Conservation (phyloP, 352 stramenopile species). For the Vaucheria bursata region DNA sequence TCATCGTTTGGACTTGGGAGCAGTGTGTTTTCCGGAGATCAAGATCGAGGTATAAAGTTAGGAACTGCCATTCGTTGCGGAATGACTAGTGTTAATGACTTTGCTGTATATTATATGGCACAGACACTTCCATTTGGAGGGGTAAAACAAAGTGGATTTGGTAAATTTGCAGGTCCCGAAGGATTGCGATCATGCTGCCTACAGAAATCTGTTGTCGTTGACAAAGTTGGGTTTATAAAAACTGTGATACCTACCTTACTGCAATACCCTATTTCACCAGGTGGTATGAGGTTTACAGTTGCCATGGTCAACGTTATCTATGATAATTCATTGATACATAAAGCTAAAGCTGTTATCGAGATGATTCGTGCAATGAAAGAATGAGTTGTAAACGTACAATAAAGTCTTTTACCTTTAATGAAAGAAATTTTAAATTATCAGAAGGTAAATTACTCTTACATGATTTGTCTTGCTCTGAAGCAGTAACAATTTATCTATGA, state of each 20-base stretch:
- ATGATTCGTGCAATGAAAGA: constrained; percentile 3
- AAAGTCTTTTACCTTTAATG: too few relatives aligned
- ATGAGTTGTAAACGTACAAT: too few relatives aligned
- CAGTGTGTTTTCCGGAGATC: constrained; percentile 61
- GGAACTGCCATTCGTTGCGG: constrained; percentile 60
- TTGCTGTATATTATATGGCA: constrained; percentile 74
- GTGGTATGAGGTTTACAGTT: constrained; percentile 32
- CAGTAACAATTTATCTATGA: too few relatives aligned
- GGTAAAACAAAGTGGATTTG: constrained; percentile 73
- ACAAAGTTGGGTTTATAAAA: constrained; percentile 60
- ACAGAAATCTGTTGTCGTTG: constrained; percentile 64
- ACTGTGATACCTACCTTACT: constrained; percentile 65
- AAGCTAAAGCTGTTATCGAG: constrained; percentile 7
- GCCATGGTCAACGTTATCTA: constrained; percentile 45
- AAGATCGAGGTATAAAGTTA: constrained; percentile 54
- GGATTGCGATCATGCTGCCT: constrained; percentile 69
- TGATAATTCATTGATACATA: background rate
- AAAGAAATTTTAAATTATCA: too few relatives aligned
- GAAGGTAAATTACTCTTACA: too few relatives aligned
- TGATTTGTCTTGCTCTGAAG: too few relatives aligned
- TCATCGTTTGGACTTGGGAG: constrained; percentile 65
- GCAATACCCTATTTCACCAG: constrained; percentile 57
- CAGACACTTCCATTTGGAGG: constrained; percentile 71
- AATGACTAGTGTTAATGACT: constrained; percentile 78
- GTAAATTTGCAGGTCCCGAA: constrained; percentile 73